These are phyloP conservation scores for Acer negundo DNA, from an alignment of 345 rosid species.

Conservation along the genomic window DNA sequence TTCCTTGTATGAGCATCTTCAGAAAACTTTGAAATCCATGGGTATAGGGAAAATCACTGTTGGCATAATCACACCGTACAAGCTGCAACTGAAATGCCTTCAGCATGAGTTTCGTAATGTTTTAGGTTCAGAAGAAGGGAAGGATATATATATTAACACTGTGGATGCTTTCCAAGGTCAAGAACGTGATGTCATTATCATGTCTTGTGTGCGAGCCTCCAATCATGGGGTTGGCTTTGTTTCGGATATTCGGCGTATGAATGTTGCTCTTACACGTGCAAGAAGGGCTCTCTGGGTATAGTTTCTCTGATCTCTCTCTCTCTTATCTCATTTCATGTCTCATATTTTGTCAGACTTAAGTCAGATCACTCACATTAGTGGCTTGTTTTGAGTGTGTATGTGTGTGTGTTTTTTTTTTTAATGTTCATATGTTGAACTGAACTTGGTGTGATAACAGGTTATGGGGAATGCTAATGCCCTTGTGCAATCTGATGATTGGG, in stretches of 20 bases:
- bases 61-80: constrained; percentile 96
- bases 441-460: constrained; percentile 56
- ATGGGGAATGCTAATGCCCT: constrained; percentile 95
- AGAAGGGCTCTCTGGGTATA: constrained; percentile 97
- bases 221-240: constrained; percentile 96
- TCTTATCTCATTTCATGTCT: neutral
- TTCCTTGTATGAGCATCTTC: constrained; percentile 88
- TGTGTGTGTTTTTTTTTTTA: neutral
- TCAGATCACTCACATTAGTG: neutral
- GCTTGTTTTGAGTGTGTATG: neutral
- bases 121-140: constrained; percentile 85
- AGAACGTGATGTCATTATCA: constrained; percentile 97
- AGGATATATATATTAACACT: constrained; percentile 92
- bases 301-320: neutral
- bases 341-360: neutral
- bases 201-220: constrained; percentile 99
- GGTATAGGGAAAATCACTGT: constrained; percentile 75
- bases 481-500: constrained; percentile 90
- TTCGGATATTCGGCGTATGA: constrained; percentile 95
- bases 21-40: constrained; percentile 64
- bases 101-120: constrained; percentile 81
- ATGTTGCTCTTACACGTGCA: constrained; percentile 99
- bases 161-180: constrained; percentile 99
- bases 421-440: neutral
- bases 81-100: constrained; percentile 95